Percentiles rank a stretch among this genome's conserved stretches.
phyloP scores from a whole-genome alignment of 805 yeast species.

The Kluyveromyces nonfermentans region DNA sequence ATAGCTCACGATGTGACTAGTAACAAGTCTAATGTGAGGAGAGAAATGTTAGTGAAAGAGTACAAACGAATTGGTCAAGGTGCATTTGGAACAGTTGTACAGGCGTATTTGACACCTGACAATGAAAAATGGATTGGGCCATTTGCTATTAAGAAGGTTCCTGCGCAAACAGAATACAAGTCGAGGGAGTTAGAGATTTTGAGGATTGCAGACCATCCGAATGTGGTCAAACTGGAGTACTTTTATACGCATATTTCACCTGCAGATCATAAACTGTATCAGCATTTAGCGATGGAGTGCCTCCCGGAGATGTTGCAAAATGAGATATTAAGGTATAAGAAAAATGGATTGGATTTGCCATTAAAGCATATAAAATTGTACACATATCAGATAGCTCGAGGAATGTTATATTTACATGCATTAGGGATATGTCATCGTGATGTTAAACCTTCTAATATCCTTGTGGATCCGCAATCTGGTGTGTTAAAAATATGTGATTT shows the following conservation, averaged over 20 bases:
- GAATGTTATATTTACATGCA: conserved; percentile 74
- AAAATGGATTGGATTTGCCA: conserved; percentile 52
- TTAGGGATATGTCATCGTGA: conserved; percentile 78
- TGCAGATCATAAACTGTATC: conserved; percentile 58
- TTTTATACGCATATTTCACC: conserved; percentile 62
- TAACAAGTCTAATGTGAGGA: conserved; percentile 41
- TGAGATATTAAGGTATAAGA: conserved; percentile 63
- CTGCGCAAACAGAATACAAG: conserved; percentile 81
- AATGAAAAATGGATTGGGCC: conserved; percentile 60
- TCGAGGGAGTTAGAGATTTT: conserved; percentile 72
- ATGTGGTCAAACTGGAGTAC: conserved; percentile 58
- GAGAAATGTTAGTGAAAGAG: conserved; percentile 61
- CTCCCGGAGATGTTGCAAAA: conserved; percentile 70
- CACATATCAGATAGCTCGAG: conserved; percentile 71
- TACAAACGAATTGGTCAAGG: conserved; percentile 76
- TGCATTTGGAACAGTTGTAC: conserved; percentile 78
- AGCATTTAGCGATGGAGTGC: conserved; percentile 81
- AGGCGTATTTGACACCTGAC: conserved; percentile 46
- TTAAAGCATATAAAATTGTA: conserved; percentile 68
- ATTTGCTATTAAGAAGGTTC: conserved; percentile 74
- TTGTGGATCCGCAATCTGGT: conserved; percentile 63
- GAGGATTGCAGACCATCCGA: conserved; percentile 70
- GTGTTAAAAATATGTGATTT: conserved; percentile 72
- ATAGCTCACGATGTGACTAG: conserved; percentile 54
- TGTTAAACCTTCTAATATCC: conserved; percentile 72